These are phyloP conservation scores for Phoenix dactylifera DNA, from an alignment of 176 grass and related monocot genomes.

Conservation along the genomic window DNA sequence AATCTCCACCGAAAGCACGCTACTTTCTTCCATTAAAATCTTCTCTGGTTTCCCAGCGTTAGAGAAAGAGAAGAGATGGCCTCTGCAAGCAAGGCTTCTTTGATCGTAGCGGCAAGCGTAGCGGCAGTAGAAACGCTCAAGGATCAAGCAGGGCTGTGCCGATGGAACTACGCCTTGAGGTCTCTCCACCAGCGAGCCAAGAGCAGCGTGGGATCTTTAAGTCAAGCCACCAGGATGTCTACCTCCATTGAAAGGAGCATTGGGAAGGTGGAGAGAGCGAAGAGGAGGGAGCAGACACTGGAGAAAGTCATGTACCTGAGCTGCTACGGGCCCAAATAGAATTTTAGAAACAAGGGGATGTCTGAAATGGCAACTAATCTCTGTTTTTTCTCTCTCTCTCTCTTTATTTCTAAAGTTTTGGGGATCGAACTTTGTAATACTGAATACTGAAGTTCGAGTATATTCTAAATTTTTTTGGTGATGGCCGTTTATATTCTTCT, in stretches of 20 bases:
- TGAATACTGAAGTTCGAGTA: no score
- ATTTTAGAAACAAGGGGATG: no score
- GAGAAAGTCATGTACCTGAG: conserved; percentile 60
- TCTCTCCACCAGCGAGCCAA: conserved; percentile 30
- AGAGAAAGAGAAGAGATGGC: conserved; percentile 17
- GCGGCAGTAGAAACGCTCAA: conserved; percentile 58
- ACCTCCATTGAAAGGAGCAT: not conserved
- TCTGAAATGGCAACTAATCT: no score
- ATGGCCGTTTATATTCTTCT: no score
- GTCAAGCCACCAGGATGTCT: conserved; percentile 14
- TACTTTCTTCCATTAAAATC: no score
- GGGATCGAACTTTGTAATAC: no score
- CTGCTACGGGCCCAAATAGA: conserved; percentile 48
- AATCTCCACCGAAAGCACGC: no score
- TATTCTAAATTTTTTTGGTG: no score
- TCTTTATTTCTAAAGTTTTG: no score
- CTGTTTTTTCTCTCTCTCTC: no score
- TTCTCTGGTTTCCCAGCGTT: no score
- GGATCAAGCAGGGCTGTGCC: conserved; percentile 54
- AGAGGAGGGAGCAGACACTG: conserved; percentile 37
- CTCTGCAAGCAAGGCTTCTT: conserved; percentile 30
- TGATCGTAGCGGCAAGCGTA: conserved; percentile 44
- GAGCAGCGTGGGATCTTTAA: conserved; percentile 6
- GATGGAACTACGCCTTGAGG: conserved; percentile 58
- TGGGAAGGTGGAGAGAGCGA: conserved; percentile 8